Evolutionary conservation across 2,329 filamentous ascomycete genomes (phyloP), one percentile per base, ranked within the genome.

Genomic region (Apiospora marii): DNA sequence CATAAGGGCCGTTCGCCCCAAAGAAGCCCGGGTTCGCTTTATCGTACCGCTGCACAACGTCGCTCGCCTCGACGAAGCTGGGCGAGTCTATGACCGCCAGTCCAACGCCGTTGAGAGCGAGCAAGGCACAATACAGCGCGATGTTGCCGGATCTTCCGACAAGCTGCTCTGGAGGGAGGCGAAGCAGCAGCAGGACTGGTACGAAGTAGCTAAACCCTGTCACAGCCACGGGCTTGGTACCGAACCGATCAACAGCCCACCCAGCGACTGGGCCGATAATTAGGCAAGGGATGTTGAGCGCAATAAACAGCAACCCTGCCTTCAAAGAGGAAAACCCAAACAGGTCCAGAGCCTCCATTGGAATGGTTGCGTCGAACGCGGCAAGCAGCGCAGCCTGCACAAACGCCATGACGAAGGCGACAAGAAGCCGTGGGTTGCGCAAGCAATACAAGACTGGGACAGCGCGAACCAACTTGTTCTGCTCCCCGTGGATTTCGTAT

Each of bases 121-220:
- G 72, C n/a, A 79, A 48, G 6, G 77, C 77, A 69, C 76, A 77
- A 69, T 77, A 80, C 4, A 80, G 68, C 6, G 76, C 46, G 41
- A 79, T 68, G 51, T 77, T 79, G 12, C 69, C 67, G 4, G 70
- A 49, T 14, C 70, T 70, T n/a, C 69, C 53, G 0, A 75, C 78
- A 77, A 72, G 82, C 76, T 74, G 87, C 78, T 76, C 76, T 78
- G 92, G 87, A 1, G 85, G 87, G 64, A 92, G 82, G 70, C 87
- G 88, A 7, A 92, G 86, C 72, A 91, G 81, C 44, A 92, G 81
- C 78, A 91, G 91, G 1, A 87, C 87, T 37, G 92, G 73, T 68
- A 87, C 85, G 22, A 92, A 85, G 16, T 87, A 88, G 77, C 87
- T 87, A 79, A 92, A 81, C 0, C 83, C 82, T 24, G 81, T 22